Conservation (phyloP, 2,329 filamentous ascomycete genomes). For the Endoconidiophora polonica region DNA sequence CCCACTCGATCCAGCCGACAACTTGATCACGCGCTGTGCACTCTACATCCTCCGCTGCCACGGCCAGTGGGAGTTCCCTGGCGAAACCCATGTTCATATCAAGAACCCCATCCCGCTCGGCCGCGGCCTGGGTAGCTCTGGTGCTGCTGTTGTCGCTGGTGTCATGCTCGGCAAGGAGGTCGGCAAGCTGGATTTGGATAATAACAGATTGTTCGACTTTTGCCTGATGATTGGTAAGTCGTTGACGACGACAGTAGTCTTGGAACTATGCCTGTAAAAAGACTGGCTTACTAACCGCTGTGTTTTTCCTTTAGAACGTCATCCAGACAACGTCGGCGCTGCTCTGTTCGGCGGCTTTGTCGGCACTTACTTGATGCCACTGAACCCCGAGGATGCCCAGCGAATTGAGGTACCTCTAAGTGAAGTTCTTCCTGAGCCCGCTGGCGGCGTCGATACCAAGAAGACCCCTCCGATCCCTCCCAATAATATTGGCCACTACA, state of each 20-base stretch:
- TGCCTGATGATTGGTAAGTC: conserved; percentile 79
- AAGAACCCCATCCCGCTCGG: conserved; percentile 90
- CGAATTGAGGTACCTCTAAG: conserved; percentile 86
- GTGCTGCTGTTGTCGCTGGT: conserved; percentile 85
- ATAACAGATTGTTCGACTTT: conserved; percentile 80
- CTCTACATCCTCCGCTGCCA: conserved; percentile 92
- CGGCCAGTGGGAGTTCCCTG: conserved; percentile 66
- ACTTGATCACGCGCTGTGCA: conserved; percentile 86
- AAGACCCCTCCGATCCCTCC: conserved; percentile 77
- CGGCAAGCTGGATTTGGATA: conserved; percentile 57
- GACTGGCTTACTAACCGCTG: neutral
- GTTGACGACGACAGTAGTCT: neutral
- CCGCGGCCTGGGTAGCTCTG: conserved; percentile 83
- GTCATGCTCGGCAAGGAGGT: conserved; percentile 87
- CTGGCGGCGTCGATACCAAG: conserved; percentile 82
- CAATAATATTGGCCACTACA: conserved; percentile 82
- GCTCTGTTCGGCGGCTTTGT: conserved; percentile 94
- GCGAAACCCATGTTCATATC: conserved; percentile 81
- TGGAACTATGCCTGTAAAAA: neutral
- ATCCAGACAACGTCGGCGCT: conserved; percentile 88
- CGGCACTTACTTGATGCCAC: conserved; percentile 85
- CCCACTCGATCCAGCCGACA: conserved; percentile 65
- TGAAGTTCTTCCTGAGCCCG: conserved; percentile 79
- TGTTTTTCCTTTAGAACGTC: conserved; percentile 42
- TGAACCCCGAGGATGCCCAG: conserved; percentile 75